Conservation (phyloP, 192 early-diverging fungal genomes). For the Gigaspora rosea region DNA sequence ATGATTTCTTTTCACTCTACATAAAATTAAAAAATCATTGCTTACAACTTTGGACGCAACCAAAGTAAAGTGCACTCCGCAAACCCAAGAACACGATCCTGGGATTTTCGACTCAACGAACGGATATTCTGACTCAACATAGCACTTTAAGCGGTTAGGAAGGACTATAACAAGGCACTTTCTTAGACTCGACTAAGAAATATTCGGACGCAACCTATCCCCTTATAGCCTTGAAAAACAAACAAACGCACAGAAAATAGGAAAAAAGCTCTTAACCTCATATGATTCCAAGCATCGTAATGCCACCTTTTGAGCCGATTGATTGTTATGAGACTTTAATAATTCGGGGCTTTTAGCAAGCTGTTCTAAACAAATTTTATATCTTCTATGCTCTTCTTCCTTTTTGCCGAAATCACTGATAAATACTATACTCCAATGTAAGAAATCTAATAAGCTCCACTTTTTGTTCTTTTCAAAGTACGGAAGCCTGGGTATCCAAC, state of each 20-base stretch:
- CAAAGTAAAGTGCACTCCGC: conserved; percentile 15
- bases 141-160: not conserved
- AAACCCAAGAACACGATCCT: not conserved
- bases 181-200: conserved; percentile 8
- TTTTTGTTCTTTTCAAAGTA: conserved; percentile 4
- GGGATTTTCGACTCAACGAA: not conserved
- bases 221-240: not conserved
- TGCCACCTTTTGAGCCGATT: conserved; percentile 3
- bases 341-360: not conserved
- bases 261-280: conserved; percentile 3
- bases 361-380: not conserved
- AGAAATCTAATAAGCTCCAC: not conserved
- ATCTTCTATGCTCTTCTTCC: not conserved
- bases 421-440: conserved; percentile 22
- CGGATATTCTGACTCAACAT: not conserved
- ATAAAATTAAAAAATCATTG: not conserved
- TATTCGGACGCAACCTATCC: not conserved
- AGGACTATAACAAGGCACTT: not conserved
- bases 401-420: not conserved
- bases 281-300: conserved; percentile 2
- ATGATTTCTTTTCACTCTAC: too few relatives aligned
- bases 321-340: not conserved
- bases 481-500: not conserved
- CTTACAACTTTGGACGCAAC: conserved; percentile 15
- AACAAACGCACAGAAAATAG: not conserved